Evolutionary conservation across 2,329 filamentous ascomycete genomes (phyloP).

Genomic region (Huntiella abstrusa): DNA sequence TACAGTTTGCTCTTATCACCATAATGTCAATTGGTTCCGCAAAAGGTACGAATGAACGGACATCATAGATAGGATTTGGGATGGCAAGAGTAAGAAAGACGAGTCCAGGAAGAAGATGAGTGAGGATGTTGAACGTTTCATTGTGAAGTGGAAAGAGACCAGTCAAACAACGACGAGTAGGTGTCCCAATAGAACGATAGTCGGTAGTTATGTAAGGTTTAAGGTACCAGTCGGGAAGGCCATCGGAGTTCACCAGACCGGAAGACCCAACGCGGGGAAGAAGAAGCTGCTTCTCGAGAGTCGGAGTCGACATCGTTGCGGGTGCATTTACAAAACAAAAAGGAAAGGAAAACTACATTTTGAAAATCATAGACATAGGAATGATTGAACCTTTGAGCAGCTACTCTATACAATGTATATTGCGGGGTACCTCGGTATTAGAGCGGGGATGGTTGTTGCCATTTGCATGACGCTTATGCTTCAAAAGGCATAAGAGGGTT

Average conservation of each 20-base stretch:
- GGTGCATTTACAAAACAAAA: too few species aligned
- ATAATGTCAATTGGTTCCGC: conserved; percentile 18
- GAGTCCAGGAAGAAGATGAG: conserved; percentile 24
- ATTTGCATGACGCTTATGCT: too few species aligned
- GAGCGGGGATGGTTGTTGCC: too few species aligned
- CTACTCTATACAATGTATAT: too few species aligned
- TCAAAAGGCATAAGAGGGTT: too few species aligned
- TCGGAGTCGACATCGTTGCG: too few species aligned
- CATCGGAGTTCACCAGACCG: neutral
- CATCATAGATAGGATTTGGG: conserved; percentile 14
- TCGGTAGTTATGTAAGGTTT: conserved; percentile 11
- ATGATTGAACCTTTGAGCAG: too few species aligned
- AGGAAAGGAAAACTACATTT: too few species aligned
- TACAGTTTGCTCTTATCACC: conserved; percentile 23
- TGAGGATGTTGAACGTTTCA: conserved; percentile 19
- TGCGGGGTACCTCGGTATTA: too few species aligned
- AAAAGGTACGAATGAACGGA: conserved; percentile 17
- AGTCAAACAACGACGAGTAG: conserved; percentile 20
- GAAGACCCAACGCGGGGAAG: too few species aligned
- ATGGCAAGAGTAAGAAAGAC: conserved; percentile 18
- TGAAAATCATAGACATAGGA: too few species aligned
- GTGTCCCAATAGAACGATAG: conserved; percentile 23
- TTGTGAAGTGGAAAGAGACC: conserved; percentile 23
- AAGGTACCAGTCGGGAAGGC: conserved; percentile 13
- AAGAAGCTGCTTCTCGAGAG: too few species aligned